Evolutionary conservation across 345 rosid genomes (phyloP).

Genomic region (Clarkia xantiana): DNA sequence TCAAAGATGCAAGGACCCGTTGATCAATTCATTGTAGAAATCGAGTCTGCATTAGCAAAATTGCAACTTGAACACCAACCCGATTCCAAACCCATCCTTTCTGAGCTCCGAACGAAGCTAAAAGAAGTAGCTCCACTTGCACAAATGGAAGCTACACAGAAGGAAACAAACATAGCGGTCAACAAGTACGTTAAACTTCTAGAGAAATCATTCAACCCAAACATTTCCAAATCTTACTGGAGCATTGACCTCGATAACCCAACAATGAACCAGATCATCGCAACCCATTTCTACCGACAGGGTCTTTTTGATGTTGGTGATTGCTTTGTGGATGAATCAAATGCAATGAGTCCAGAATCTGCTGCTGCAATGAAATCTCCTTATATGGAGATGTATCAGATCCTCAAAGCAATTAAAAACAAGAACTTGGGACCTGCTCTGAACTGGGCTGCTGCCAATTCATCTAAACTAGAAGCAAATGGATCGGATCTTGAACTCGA

Average conservation of each 20-base stretch:
- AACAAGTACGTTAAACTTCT: slow-evolving; percentile 44
- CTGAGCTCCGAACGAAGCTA: slow-evolving; percentile 40
- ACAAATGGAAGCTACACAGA: slow-evolving; percentile 48
- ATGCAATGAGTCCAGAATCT: slow-evolving; percentile 14
- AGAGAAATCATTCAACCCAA: slow-evolving; percentile 42
- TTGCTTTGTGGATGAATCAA: slow-evolving; percentile 29
- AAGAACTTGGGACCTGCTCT: slow-evolving; percentile 58
- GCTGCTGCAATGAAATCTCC: slow-evolving; percentile 24
- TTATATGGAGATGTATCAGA: slow-evolving; percentile 36
- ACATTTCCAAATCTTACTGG: slow-evolving; percentile 57
- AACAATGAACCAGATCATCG: slow-evolving; percentile 47
- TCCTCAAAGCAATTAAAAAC: slow-evolving; percentile 42
- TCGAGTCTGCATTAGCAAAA: slow-evolving; percentile 32
- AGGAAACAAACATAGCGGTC: slow-evolving; percentile 33
- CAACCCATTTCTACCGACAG: slow-evolving; percentile 49
- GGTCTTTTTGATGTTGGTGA: slow-evolving; percentile 80
- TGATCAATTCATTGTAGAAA: slow-evolving; percentile 16
- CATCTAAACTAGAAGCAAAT: slow-evolving; percentile 27
- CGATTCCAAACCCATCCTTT: slow-evolving; percentile 27
- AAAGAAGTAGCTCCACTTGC: slow-evolving; percentile 23
- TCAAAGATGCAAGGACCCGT: slow-evolving; percentile 21
- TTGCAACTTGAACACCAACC: slow-evolving; percentile 17
- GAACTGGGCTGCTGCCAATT: slow-evolving; percentile 46
- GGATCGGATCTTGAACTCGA: slow-evolving; percentile 49
- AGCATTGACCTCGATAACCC: slow-evolving; percentile 43